Percentiles rank a stretch among this genome's conserved stretches.
Evolutionary conservation across 2,329 filamentous ascomycete species (phyloP).

Genomic region (Claviceps arundinis): DNA sequence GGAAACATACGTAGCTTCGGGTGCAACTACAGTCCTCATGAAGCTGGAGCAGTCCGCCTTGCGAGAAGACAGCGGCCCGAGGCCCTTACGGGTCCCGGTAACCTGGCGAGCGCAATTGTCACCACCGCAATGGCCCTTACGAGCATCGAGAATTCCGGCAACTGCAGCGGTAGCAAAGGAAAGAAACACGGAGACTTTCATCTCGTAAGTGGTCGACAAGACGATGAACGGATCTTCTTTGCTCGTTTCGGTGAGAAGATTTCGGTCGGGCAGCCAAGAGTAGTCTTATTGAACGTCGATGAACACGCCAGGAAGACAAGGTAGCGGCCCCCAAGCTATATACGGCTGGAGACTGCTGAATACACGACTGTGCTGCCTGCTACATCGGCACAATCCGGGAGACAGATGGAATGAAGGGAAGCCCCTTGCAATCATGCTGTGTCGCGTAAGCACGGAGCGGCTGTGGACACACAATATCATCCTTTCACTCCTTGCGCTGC

Average conservation of each 20-base stretch:
- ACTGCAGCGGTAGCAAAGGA: slow-evolving; percentile 24
- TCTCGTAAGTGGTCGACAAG: slow-evolving; percentile 8
- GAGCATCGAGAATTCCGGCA: slow-evolving; percentile 22
- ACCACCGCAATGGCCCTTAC: slow-evolving; percentile 21
- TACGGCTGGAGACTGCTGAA: neutral
- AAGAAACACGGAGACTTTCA: slow-evolving; percentile 28
- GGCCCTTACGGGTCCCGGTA: slow-evolving; percentile 27
- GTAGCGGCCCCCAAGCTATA: neutral
- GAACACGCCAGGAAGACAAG: neutral
- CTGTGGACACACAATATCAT: neutral
- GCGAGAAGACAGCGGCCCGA: slow-evolving; percentile 21
- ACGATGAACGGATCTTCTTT: neutral
- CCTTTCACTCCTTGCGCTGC: neutral
- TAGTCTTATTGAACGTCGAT: neutral
- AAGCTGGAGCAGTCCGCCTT: slow-evolving; percentile 28
- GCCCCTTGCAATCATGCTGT: neutral
- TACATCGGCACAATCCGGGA: neutral
- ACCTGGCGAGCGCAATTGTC: slow-evolving; percentile 35
- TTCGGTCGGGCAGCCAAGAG: neutral
- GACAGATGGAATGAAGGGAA: neutral
- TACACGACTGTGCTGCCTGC: neutral
- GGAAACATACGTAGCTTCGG: slow-evolving; percentile 25
- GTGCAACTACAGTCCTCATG: slow-evolving; percentile 25
- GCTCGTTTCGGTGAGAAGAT: neutral
- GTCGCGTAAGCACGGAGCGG: neutral